phyloP scores from a whole-genome alignment of 257 asterid genomes.

The Lavandula angustifolia region DNA sequence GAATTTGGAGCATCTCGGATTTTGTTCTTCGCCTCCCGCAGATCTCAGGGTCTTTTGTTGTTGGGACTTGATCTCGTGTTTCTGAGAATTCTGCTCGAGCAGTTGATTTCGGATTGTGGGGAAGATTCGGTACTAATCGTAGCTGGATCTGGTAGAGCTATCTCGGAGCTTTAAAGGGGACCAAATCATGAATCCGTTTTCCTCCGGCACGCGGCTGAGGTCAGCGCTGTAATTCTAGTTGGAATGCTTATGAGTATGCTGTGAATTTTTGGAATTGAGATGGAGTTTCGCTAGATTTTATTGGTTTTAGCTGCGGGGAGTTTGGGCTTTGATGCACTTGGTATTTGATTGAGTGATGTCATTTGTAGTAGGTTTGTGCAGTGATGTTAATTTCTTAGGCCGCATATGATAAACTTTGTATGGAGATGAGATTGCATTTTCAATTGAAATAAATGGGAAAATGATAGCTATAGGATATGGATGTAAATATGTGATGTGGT shows the following conservation, averaged over 20 bases:
- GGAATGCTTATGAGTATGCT: constrained; percentile 22
- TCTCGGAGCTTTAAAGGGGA: constrained; percentile 52
- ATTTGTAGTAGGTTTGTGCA: constrained; percentile 4
- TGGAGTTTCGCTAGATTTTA: constrained; percentile 15
- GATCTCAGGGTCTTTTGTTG: constrained; percentile 30
- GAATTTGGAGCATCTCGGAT: constrained; percentile 19
- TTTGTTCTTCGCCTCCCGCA: constrained; percentile 27
- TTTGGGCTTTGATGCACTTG: constrained; percentile 10
- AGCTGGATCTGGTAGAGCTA: constrained; percentile 70
- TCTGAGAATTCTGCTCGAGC: constrained; percentile 25
- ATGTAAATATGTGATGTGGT: constrained; percentile 7
- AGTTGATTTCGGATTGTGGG: constrained; percentile 31
- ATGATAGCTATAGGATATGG: constrained; percentile 6
- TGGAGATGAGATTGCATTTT: constrained; percentile 9
- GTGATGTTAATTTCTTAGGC: constrained; percentile 15
- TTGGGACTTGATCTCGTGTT: constrained; percentile 31
- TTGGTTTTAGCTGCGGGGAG: constrained; percentile 23
- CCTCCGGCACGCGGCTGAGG: constrained; percentile 92
- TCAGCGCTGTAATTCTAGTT: constrained; percentile 24
- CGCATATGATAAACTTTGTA: not conserved
- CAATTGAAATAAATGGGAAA: constrained; percentile 12
- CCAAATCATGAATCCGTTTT: constrained; percentile 85
- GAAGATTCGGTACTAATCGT: constrained; percentile 9
- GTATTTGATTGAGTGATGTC: constrained; percentile 17
- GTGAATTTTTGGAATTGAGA: constrained; percentile 24